Percentiles rank a stretch among this genome's conserved stretches.
Evolutionary conservation across 768 basidiomycete species (phyloP).

Genomic region (Russula ochroleuca): DNA sequence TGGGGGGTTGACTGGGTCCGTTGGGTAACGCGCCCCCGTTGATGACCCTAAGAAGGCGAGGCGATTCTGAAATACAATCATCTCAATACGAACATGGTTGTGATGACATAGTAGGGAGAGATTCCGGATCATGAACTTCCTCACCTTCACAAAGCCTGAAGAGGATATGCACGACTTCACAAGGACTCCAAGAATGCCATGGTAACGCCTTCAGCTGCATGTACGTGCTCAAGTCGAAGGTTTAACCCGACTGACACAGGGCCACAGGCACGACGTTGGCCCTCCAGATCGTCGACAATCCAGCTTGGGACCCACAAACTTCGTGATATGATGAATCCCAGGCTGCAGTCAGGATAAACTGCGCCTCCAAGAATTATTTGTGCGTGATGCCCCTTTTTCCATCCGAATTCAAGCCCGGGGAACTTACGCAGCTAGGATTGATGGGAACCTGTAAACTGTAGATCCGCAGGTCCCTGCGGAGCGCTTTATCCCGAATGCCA

Average conservation of each 20-base stretch:
- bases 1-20: no score
- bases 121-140: no score
- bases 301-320: conserved; percentile 92
- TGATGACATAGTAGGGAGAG: no score
- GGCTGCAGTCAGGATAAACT: not conserved
- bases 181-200: conserved; percentile 93
- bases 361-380: conserved; percentile 88
- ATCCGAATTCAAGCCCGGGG: conserved; percentile 80
- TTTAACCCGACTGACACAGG: conserved; percentile 42
- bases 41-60: no score
- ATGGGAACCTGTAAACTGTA: conserved; percentile 97
- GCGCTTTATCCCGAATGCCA: conserved; percentile 77
- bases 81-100: conserved; percentile 37
- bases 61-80: not conserved
- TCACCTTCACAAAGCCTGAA: no score
- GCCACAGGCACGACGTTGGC: conserved; percentile 74
- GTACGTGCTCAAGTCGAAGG: conserved; percentile 27
- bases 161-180: no score
- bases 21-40: no score
- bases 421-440: conserved; percentile 73
- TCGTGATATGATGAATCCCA: conserved; percentile 16
- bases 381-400: conserved; percentile 90
- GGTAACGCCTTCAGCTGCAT: conserved; percentile 43
- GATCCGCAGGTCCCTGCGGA: conserved; percentile 91
- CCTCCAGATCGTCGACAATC: conserved; percentile 95